phyloP scores from a whole-genome alignment of 1,284 basidiomycete genomes.

The Apiotrichum montevideense region DNA sequence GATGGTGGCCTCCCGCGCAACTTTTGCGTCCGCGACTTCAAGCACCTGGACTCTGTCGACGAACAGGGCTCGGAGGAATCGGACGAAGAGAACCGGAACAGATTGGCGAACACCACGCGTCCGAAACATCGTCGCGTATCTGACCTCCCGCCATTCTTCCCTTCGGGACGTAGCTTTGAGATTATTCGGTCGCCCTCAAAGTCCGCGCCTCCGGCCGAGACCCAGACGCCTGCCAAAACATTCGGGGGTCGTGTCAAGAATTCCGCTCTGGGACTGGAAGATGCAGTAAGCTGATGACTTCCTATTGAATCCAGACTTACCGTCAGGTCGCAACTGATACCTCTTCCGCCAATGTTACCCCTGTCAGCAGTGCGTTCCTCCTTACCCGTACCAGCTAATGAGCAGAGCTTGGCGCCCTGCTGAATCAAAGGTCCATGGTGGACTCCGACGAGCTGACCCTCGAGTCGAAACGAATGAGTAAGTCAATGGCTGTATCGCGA shows the following conservation, averaged over 20 bases:
- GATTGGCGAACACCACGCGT: not conserved
- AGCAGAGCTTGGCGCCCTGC: constrained; percentile 5
- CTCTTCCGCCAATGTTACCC: not conserved
- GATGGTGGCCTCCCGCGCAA: no score
- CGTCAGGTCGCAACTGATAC: not conserved
- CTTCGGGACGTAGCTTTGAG: constrained; percentile 15
- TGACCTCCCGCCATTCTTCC: constrained; percentile 14
- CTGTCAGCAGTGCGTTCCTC: constrained; percentile 9
- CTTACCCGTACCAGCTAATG: no score
- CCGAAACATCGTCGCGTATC: not conserved
- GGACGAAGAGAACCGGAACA: not conserved
- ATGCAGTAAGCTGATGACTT: not conserved
- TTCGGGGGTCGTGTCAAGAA: constrained; percentile 10
- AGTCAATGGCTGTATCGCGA: not conserved
- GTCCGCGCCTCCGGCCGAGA: not conserved
- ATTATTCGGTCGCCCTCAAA: constrained; percentile 5
- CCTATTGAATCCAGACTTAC: not conserved
- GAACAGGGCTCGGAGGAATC: not conserved
- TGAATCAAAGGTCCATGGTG: constrained; percentile 1
- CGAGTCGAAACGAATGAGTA: constrained; percentile 17
- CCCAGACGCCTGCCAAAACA: not conserved
- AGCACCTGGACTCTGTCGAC: not conserved
- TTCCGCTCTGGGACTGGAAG: constrained; percentile 13
- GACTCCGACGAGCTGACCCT: constrained; percentile 16
- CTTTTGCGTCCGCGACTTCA: not conserved